phyloP scores from a whole-genome alignment of 768 basidiomycete genomes.

The Russula sp. region DNA sequence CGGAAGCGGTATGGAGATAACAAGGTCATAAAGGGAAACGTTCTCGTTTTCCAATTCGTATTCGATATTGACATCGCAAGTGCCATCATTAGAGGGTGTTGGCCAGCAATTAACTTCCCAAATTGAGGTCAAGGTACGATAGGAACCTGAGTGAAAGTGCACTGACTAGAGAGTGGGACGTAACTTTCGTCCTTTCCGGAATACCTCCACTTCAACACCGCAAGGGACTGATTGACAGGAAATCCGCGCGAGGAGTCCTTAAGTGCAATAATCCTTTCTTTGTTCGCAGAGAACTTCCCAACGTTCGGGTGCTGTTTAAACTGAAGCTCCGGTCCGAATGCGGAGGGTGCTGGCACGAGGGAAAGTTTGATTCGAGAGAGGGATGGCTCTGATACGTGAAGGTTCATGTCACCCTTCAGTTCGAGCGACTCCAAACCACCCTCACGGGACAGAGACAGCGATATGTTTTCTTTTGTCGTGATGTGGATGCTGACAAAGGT shows the following conservation, averaged over 20 bases:
- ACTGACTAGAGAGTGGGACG: slow-evolving; percentile 85
- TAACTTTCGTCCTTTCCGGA: slow-evolving; percentile 86
- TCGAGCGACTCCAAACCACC: slow-evolving; percentile 89
- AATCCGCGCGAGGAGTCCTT: slow-evolving; percentile 81
- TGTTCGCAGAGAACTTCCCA: slow-evolving; percentile 69
- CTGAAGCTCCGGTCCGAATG: slow-evolving; percentile 67
- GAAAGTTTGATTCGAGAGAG: slow-evolving; percentile 64
- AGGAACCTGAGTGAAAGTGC: not conserved
- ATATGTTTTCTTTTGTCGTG: slow-evolving; percentile 75
- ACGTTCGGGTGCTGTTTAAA: slow-evolving; percentile 98
- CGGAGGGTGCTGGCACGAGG: slow-evolving; percentile 49
- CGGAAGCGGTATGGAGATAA: slow-evolving; percentile 92
- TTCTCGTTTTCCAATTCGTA: slow-evolving; percentile 90
- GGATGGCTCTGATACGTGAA: slow-evolving; percentile 75
- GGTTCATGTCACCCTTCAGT: slow-evolving; percentile 91
- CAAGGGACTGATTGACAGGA: slow-evolving; percentile 81
- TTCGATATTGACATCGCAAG: slow-evolving; percentile 91
- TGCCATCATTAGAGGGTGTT: slow-evolving; percentile 85
- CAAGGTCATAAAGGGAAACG: slow-evolving; percentile 74
- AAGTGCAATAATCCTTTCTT: slow-evolving; percentile 65
- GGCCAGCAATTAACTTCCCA: slow-evolving; percentile 93
- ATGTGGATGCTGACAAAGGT: slow-evolving; percentile 65
- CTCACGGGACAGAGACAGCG: slow-evolving; percentile 77
- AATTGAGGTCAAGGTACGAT: not conserved
- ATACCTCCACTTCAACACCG: slow-evolving; percentile 91